Percentiles rank a stretch among this genome's conserved stretches.
Evolutionary conservation across 495 filamentous ascomycete genomes (phyloP).

Genomic region (Xylaria telfairii): DNA sequence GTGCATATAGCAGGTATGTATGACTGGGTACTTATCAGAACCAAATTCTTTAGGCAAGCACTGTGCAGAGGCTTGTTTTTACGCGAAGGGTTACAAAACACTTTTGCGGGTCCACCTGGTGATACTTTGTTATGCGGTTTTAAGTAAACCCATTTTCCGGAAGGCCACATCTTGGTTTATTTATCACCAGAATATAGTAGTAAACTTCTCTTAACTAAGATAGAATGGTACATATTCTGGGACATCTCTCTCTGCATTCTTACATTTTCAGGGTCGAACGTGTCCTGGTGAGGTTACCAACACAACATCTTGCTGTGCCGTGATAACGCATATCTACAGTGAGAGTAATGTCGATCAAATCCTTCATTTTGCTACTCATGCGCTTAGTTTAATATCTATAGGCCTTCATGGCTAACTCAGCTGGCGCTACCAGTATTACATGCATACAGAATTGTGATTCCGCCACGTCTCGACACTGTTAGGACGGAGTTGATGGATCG

Average conservation of each 20-base stretch:
- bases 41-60: too few species aligned
- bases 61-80: too few species aligned
- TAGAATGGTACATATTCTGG: neutral
- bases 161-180: neutral
- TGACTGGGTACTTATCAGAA: too few species aligned
- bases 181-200: neutral
- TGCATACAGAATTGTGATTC: neutral
- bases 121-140: too few species aligned
- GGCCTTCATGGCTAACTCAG: neutral
- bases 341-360: neutral
- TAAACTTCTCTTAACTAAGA: neutral
- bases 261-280: neutral
- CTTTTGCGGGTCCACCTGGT: too few species aligned
- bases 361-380: neutral
- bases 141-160: neutral
- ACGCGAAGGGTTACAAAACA: too few species aligned
- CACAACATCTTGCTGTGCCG: neutral
- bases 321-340: neutral
- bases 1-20: neutral
- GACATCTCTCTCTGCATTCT: neutral
- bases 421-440: neutral
- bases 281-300: neutral
- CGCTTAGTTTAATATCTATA: neutral
- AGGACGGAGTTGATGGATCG: neutral
- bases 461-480: neutral